Evolutionary conservation across 2,329 filamentous ascomycete genomes (phyloP), one percentile per base, ranked within the genome.

Genomic region (Apiospora kogelbergensis): DNA sequence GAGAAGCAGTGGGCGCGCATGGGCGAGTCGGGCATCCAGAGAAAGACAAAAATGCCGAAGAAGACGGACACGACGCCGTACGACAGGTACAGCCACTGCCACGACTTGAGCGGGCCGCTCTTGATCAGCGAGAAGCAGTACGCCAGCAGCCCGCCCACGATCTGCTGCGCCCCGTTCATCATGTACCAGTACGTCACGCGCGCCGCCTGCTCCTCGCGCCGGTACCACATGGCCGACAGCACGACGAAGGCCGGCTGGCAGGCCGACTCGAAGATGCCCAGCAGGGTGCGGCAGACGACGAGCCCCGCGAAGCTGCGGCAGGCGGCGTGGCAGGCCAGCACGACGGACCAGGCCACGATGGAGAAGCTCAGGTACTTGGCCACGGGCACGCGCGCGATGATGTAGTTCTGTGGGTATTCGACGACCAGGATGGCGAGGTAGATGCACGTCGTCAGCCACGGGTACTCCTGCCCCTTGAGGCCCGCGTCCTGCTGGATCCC

Each of bases 121-220:
- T 79, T 81, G 75, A 89, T 88, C 3, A 88, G 81, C 2, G 84
- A 82, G 73, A 85, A 85, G 71, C 90, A 90, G 76, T 91, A 92
- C 0, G 90, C 90, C 0, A 93, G 82, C 0, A 93, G 84, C 6
- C 91, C 91, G 41, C 91, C 91, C 9, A 93, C 89, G 66, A 93
- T 90, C 75, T 93, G 91, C 75, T 93, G 91, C 0, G 84, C 85
- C 1, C 91, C 91, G 76, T 93, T 93, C 90, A 93, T 93, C 88
- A 92, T 92, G 78, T 91, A 91, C 90, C 91, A 93, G 78, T 89
- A 92, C 0, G 89, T 91, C 3, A 93, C 89, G 6, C 88, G 86
- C 0, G 85, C 78, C 0, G 90, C 86, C 75, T 93, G 91, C 73
- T 93, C 90, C 68, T 90, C 86, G 42, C 90, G 84, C 70, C 87